These are phyloP conservation scores for Mrakia hoshinonis DNA, from an alignment of 768 basidiomycete genomes.

Conservation along the genomic window DNA sequence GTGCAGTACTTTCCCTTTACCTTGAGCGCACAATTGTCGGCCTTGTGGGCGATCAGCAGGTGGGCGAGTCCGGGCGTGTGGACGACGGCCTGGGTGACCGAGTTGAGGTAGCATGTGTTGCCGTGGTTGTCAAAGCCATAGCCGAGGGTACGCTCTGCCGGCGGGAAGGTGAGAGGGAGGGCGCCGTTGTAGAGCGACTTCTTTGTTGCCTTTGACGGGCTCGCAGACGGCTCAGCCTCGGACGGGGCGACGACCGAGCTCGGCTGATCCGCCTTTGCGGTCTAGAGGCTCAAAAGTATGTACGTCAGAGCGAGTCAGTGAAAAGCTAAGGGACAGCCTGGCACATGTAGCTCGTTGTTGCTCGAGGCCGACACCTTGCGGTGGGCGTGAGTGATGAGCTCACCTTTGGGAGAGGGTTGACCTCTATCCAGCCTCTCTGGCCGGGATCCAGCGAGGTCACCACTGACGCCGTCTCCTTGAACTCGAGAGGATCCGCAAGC, in stretches of 20 bases:
- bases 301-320: background rate
- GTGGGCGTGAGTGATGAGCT: background rate
- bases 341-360: too few species aligned
- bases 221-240: background rate
- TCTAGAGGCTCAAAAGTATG: background rate
- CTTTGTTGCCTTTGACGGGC: background rate
- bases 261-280: background rate
- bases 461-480: conserved; percentile 8
- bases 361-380: too few species aligned
- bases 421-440: conserved; percentile 25
- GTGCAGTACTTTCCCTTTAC: conserved; percentile 57
- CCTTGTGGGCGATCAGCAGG: conserved; percentile 44
- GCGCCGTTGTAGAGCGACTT: conserved; percentile 9
- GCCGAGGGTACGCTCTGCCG: background rate
- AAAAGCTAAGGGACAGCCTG: background rate
- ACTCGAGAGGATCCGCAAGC: conserved; percentile 19
- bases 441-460: conserved; percentile 1
- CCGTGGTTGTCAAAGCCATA: conserved; percentile 71
- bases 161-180: conserved; percentile 17
- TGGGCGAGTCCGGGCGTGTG: conserved; percentile 82
- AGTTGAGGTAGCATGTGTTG: conserved; percentile 95
- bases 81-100: conserved; percentile 80
- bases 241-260: background rate
- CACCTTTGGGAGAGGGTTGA: conserved; percentile 19
- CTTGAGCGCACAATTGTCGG: conserved; percentile 52